Evolutionary conservation across 352 stramenopile species (phyloP), one percentile per base, ranked within the genome.

Genomic region (Phytopythium sindhum): DNA sequence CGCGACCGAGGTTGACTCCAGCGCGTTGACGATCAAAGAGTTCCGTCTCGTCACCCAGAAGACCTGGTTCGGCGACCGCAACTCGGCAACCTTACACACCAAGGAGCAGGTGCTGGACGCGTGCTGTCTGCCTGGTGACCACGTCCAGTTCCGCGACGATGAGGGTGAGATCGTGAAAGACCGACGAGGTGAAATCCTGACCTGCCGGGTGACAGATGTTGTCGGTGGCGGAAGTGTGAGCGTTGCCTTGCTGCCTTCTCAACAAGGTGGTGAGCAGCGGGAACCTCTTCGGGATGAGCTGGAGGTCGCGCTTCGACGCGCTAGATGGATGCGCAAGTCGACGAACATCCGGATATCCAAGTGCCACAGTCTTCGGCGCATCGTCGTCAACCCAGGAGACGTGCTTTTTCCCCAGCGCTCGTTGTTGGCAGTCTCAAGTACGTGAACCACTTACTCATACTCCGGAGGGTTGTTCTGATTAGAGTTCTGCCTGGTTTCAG

Each of bases 81-180:
- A 57, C 50, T 41, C 50, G 11, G 65, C 48, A 12, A 63, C 56
- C 2, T 14, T 79, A 28, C 26, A 57, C 24, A 57, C 66, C 15
- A 63, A 59, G 55, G 68, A 79, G 61, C 60, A 56, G 35, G 48
- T 71, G 33, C 10, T 70, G 31, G 45, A 42, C 12, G 61, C 31
- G 12, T 57, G 50, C 15, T 57, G 50, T 24, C 24, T 41, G 7
- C 24, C 33, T 41, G 28, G 28, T 5, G 50, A 57, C 12, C 28
- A 37, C 26, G 10, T 57, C 26, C 24, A n/a, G 9, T 57, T 57
- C 11, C 50, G 50, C 2, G 50, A 57, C 26, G 26, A 41, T 4
- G 33, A 57, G 26, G 50, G 26, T 9, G 28, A 21, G 11, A 8
- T 37, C 3, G 26, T 57, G 0, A 57, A 39, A 42, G 50, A 57